Evolutionary conservation across 2,329 filamentous ascomycete genomes (phyloP), one percentile per base, ranked within the genome.

Genomic region (Fusarium transvaalense): DNA sequence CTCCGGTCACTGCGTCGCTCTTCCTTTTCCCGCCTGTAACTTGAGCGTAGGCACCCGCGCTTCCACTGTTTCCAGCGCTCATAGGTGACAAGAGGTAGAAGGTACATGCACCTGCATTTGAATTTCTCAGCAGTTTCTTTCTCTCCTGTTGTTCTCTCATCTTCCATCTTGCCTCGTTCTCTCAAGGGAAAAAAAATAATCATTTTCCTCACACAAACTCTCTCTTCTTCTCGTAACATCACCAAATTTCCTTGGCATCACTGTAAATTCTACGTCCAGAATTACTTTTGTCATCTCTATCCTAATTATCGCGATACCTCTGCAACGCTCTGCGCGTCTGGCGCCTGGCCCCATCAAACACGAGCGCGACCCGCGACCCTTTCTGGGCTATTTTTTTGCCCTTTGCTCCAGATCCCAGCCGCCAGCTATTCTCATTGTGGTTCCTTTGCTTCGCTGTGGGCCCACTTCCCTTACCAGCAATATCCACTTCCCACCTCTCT

Each of bases 271-370:
- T 55, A 41, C 55, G 55, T 56, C 42, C 39, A 43, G 41, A 53
- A 51, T 34, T 38, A 61, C 52, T 45, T 57, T 51, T 51, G 38
- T 23, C 37, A 51, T 54, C 48, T 52, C 41, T 48, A 46, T 60
- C 53, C 58, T 47, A 41, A 68, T 59, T 58, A 50, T 56, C 45
- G 59, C 59, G 60, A 71, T 65, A 73, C 61, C 55, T 70, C 52
- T 48, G 53, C 43, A 48, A 45, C 51, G 56, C 66, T 73, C 71
- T 74, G 72, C 72, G 72, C 71, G 71, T 61, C 72, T 74, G 72
- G 72, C 71, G 72, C 56, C 68, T 73, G 69, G 71, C 66, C 70
- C 72, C 71, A 73, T 74, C 70, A 69, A 72, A 72, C 70, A 72
- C 70, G 69, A 65, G 58, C 56, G 50, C 68, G 68, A 71, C 64